Evolutionary conservation across 768 basidiomycete species (phyloP).

Genomic region (Tulasnella sp.): DNA sequence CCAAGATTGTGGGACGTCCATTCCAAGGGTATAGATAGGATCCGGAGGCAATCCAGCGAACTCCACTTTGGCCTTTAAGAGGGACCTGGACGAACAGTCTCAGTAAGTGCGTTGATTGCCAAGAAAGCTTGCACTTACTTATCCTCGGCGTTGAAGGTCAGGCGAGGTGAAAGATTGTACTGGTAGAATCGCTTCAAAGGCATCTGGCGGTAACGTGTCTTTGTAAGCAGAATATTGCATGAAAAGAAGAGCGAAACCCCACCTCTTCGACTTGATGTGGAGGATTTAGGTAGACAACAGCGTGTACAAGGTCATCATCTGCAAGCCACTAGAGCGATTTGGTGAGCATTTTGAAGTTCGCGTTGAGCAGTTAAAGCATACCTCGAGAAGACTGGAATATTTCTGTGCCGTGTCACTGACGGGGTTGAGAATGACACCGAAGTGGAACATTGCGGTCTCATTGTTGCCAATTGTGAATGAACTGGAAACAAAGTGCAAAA

Average conservation of each 20-base stretch:
- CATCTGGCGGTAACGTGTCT: conserved; percentile 45
- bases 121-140: conserved; percentile 32
- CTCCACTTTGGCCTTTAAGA: conserved; percentile 38
- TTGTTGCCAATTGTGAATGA: conserved; percentile 67
- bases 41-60: conserved; percentile 76
- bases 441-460: conserved; percentile 59
- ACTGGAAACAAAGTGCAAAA: conserved; percentile 39
- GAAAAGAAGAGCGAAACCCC: conserved; percentile 27
- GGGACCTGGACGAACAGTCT: neutral
- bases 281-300: conserved; percentile 81
- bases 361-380: conserved; percentile 35
- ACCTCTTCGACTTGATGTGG: conserved; percentile 59
- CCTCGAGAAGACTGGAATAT: conserved; percentile 76
- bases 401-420: conserved; percentile 79
- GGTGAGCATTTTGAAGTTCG: neutral
- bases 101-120: neutral
- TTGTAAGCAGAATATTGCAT: neutral
- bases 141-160: conserved; percentile 72
- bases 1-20: conserved; percentile 91
- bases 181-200: conserved; percentile 93
- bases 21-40: conserved; percentile 88
- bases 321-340: conserved; percentile 54
- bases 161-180: conserved; percentile 55
- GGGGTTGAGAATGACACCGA: conserved; percentile 78
- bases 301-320: conserved; percentile 57